Evolutionary conservation across 805 yeast genomes (phyloP), one percentile per base, ranked within the genome.

Genomic region (Teunomyces gatunensis): DNA sequence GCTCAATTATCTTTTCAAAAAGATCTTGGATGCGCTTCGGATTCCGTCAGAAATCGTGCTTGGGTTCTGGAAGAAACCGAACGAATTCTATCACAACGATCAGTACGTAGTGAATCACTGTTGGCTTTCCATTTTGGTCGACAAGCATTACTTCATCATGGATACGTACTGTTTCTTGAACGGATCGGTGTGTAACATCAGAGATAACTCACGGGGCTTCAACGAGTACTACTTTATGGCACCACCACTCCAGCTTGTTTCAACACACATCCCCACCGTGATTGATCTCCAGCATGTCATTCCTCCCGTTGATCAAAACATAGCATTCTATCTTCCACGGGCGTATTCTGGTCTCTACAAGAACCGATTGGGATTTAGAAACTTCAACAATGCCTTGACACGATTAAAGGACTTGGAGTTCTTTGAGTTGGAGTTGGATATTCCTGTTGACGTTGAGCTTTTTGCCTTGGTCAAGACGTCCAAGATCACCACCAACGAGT

Each of bases 51-150:
- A 87, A 50, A 75, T 89, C 1, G 82, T 94, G 2, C 69, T 83
- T 21, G 99, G 99, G 3, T 87, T 87, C 58, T 76, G 91, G 68
- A 89, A 91, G 60, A 79, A 83, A 21, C 96, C 96, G 6, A 83
- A 83, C 51, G 83, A 77, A 46, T 69, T 74, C 42, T 77, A 78
- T 50, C 79, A 73, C 49, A 69, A 70, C 49, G 77, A 74, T 49
- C 74, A 81, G 39, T 74, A 75, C 40, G 74, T 78, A 74, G 53
- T 83, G 32, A 89, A 90, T 58, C 99, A 94, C 65, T 81, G 87
- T 47, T 94, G 99, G 99, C 76, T 89, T 47, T 82, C 96, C 1
- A 83, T 90, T 1, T 63, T 85, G 30, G 66, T 90, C 12, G 85
- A 88, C 50, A 83, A 84, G 34, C 86, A 87, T 60, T 90, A 91